Evolutionary conservation across 202 grass and related monocot genomes (phyloP).

Genomic region (Thinopyrum obtusiflorum): DNA sequence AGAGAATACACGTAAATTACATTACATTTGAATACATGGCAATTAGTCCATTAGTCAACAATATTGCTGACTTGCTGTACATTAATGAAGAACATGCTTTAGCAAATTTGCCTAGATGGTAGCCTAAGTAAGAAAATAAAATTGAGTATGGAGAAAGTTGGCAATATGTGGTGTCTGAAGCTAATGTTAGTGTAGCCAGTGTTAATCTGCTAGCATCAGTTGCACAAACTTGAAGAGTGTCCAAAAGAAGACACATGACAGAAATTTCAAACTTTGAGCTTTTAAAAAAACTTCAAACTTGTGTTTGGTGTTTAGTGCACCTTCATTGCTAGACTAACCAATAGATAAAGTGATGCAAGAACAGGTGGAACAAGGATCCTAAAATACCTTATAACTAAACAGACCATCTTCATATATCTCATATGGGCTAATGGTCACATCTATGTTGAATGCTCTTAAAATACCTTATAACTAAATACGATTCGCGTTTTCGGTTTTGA

Average conservation of each 20-base stretch:
- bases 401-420: constrained; percentile 95
- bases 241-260: background rate
- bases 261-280: background rate
- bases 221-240: constrained; percentile 6
- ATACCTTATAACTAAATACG: no score
- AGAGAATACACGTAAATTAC: background rate
- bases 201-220: background rate
- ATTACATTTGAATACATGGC: constrained; percentile 1
- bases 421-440: constrained; percentile 93
- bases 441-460: no score
- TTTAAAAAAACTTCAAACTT: background rate
- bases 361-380: constrained; percentile 18
- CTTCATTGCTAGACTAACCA: constrained; percentile 1
- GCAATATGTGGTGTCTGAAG: background rate
- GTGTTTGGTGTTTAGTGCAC: background rate
- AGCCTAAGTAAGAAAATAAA: background rate
- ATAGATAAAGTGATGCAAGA: constrained; percentile 4
- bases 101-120: constrained; percentile 10
- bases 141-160: background rate
- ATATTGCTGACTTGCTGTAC: background rate
- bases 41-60: background rate
- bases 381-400: constrained; percentile 91
- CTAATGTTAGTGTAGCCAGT: background rate
- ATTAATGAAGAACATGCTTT: constrained; percentile 10
- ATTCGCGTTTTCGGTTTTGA: no score